Percentiles rank a stretch among this genome's conserved stretches.
phyloP scores from a whole-genome alignment of 495 filamentous ascomycete genomes.

The Haplographium delicatum region DNA sequence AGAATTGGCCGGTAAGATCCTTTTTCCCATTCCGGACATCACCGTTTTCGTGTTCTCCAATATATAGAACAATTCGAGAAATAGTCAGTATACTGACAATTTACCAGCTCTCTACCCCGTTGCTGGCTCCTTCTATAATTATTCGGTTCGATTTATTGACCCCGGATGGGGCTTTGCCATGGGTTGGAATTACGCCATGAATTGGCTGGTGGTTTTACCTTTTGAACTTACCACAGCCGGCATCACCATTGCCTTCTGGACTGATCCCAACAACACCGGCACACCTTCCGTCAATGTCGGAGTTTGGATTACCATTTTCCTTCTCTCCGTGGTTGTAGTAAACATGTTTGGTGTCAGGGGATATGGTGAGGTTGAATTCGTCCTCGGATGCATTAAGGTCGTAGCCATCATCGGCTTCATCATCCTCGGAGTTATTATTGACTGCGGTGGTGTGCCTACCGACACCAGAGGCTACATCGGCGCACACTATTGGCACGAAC shows the following conservation, averaged over 20 bases:
- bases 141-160: constrained; percentile 89
- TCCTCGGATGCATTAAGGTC: constrained; percentile 83
- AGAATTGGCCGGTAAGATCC: constrained; percentile 75
- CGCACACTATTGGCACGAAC: constrained; percentile 45
- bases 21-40: too few species aligned
- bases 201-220: constrained; percentile 56
- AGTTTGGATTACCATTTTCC: constrained; percentile 62
- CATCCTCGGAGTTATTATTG: constrained; percentile 73
- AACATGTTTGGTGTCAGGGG: constrained; percentile 68
- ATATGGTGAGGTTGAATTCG: constrained; percentile 63
- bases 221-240: constrained; percentile 50
- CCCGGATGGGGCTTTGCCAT: constrained; percentile 83
- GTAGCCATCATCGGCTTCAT: constrained; percentile 84
- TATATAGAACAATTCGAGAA: too few species aligned
- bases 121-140: constrained; percentile 89
- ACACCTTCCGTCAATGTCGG: constrained; percentile 46
- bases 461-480: constrained; percentile 51
- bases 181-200: constrained; percentile 72
- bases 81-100: constrained; percentile 16
- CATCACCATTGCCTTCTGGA: constrained; percentile 55
- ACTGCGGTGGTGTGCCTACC: constrained; percentile 65
- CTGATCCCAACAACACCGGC: constrained; percentile 39
- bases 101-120: constrained; percentile 52
- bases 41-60: too few species aligned
- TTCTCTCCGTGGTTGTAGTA: constrained; percentile 50